Conservation (phyloP, 2,329 filamentous ascomycete species). For the Chaetomiaceae sp. region DNA sequence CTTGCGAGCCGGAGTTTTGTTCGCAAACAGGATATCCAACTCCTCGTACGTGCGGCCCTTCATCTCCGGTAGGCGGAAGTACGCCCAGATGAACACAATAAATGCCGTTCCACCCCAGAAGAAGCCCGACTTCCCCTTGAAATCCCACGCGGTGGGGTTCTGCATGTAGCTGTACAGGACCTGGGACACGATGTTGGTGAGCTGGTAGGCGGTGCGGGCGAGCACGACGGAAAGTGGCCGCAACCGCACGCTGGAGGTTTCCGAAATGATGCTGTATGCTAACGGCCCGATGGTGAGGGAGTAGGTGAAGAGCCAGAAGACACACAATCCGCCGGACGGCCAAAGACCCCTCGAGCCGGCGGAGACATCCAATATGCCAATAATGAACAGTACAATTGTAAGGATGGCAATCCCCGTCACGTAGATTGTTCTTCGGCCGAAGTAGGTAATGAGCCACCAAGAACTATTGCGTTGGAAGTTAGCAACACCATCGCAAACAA, state of each 20-base stretch:
- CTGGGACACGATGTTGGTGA: conserved; percentile 40
- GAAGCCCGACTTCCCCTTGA: conserved; percentile 42
- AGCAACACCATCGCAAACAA: neutral
- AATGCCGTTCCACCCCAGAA: conserved; percentile 39
- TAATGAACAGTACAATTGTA: conserved; percentile 38
- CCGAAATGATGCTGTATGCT: conserved; percentile 43
- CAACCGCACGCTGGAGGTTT: conserved; percentile 43
- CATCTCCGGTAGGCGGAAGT: conserved; percentile 42
- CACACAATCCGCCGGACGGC: conserved; percentile 38
- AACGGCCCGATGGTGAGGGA: conserved; percentile 43
- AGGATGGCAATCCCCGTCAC: conserved; percentile 38
- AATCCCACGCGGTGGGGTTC: conserved; percentile 38
- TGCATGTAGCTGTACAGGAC: conserved; percentile 38
- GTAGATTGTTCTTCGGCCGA: conserved; percentile 42
- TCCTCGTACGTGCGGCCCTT: conserved; percentile 44
- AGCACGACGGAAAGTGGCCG: conserved; percentile 45
- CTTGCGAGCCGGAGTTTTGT: conserved; percentile 32
- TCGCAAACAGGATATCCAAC: conserved; percentile 34
- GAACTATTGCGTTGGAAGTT: conserved; percentile 26
- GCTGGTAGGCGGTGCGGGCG: conserved; percentile 39
- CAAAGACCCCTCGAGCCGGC: conserved; percentile 36
- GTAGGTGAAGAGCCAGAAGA: conserved; percentile 44
- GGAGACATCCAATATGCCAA: conserved; percentile 40
- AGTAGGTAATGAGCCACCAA: conserved; percentile 40
- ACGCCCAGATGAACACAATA: conserved; percentile 38